A percentile compares a stretch with the other conserved stretches of the same genome.
Evolutionary conservation across 768 basidiomycete genomes (phyloP).

Genomic region (Mrakia hoshinonis): DNA sequence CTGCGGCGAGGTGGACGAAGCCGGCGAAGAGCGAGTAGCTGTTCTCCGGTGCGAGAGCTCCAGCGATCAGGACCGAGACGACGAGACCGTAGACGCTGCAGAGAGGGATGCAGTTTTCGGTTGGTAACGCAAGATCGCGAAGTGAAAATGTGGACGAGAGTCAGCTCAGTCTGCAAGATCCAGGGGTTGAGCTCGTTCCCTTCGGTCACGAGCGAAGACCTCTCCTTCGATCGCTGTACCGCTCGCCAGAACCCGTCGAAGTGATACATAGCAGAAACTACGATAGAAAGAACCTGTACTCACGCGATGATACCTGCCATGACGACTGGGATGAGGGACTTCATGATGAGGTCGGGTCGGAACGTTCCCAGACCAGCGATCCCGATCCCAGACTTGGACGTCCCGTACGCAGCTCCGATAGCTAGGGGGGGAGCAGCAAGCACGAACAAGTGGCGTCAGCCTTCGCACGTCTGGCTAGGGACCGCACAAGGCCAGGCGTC

Average conservation of each 20-base stretch:
- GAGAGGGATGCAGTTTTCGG: too few species aligned
- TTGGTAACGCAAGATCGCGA: conserved; percentile 46
- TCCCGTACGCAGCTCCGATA: conserved; percentile 90
- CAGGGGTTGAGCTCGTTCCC: conserved; percentile 38
- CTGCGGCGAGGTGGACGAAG: conserved; percentile 85
- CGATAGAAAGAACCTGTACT: not conserved
- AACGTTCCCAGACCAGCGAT: conserved; percentile 91
- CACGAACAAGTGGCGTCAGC: too few species aligned
- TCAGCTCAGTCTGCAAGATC: too few species aligned
- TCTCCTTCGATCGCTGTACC: too few species aligned
- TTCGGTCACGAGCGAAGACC: not conserved
- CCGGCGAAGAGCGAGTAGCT: conserved; percentile 78
- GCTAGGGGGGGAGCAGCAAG: conserved; percentile 48
- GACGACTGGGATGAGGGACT: conserved; percentile 49
- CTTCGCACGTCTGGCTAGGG: too few species aligned
- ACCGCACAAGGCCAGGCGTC: too few species aligned
- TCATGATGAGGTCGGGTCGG: conserved; percentile 96
- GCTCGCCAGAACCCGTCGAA: too few species aligned
- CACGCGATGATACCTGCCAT: conserved; percentile 29
- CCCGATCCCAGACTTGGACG: conserved; percentile 92
- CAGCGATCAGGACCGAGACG: conserved; percentile 84
- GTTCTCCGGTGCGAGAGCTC: conserved; percentile 51
- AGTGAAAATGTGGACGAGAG: not conserved
- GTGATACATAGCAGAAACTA: too few species aligned
- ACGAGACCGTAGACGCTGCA: conserved; percentile 88